Base-by-base conservation (phyloP, 179 eudicot genomes). In the Camellia oleifera region DNA sequence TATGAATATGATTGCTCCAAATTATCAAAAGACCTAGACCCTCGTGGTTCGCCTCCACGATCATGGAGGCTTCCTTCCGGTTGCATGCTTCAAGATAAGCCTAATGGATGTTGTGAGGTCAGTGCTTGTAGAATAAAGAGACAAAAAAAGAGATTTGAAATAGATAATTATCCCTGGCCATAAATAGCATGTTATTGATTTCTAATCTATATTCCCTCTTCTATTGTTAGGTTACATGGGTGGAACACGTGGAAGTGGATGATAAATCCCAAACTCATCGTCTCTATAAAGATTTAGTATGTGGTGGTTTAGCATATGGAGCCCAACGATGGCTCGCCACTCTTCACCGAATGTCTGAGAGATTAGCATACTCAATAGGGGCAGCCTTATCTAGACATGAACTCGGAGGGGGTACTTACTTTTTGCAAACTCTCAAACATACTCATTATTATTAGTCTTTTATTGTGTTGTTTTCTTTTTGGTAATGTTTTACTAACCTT, bases 221-320 rank as follows among this genome's bases (percentile, higher is more conserved):
- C 15, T 40, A 75, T 69, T 72, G 58, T 23, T 70, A 88, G 91
- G 85, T 88, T 14, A 89, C 88, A 9, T 91, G 90, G 89, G 79
- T 91, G 58, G 95, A 94, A 78, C 97, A 88, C 50, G 86, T 89
- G 74, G 97, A 92, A 88, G 83, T 90, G 10, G 94, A 92, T 65
- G 90, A 81, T 17, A 75, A 66, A 23, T 72, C 80, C 61, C 83
- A 69, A 7, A 57, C 84, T 53, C 87, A 88, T 81, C 75, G 84
- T 57, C 87, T 87, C 15, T 91, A 84, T 80, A 81, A 82, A 79
- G 85, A 87, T 73, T 77, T 87, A 45, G 80, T 91, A 7, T 74
- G 68, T 32, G 84, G 83, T 61, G 82, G 86, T 67, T 62, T 78
- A 65, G 93, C 87, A 45, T 94, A 87, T 84, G 95, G 95, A 76